phyloP scores from a whole-genome alignment of 1,284 basidiomycete species.

The Xerocomus nothofagi region DNA sequence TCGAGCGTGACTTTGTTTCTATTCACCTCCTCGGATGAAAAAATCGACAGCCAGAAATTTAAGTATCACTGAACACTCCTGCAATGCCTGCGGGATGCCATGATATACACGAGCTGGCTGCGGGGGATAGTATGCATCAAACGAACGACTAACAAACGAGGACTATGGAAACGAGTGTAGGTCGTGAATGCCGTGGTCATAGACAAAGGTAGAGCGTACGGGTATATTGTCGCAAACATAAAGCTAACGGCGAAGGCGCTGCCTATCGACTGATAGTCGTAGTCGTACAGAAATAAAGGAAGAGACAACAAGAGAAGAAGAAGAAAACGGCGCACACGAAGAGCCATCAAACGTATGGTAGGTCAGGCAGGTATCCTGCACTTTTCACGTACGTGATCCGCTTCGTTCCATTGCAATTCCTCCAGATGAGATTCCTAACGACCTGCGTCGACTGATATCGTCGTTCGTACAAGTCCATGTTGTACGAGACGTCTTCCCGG shows the following conservation, averaged over 20 bases:
- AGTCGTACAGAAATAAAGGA: constrained; percentile 19
- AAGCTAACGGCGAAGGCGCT: constrained; percentile 20
- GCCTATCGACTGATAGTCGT: constrained; percentile 18
- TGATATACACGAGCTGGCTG: not conserved
- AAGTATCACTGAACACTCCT: not conserved
- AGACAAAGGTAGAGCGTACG: constrained; percentile 16
- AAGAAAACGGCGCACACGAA: not conserved
- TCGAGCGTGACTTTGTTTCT: not conserved
- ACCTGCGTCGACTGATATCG: constrained; percentile 31
- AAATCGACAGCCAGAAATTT: not conserved
- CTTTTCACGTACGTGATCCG: constrained; percentile 33
- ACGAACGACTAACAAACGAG: constrained; percentile 23
- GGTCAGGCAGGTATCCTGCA: constrained; percentile 31
- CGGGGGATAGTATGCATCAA: constrained; percentile 2
- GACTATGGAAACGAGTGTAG: constrained; percentile 24
- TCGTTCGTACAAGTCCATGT: constrained; percentile 34
- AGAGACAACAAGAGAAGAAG: not conserved
- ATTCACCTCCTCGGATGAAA: too few species aligned
- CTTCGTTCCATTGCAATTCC: constrained; percentile 34
- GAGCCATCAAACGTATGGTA: constrained; percentile 17
- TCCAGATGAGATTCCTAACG: constrained; percentile 31
- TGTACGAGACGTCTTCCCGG: constrained; percentile 34
- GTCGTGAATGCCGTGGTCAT: constrained; percentile 12
- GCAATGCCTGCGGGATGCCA: not conserved
- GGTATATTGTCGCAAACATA: constrained; percentile 26